These are phyloP conservation scores for Lycium ferocissimum DNA, from an alignment of 257 asterid genomes.

Conservation along the genomic window DNA sequence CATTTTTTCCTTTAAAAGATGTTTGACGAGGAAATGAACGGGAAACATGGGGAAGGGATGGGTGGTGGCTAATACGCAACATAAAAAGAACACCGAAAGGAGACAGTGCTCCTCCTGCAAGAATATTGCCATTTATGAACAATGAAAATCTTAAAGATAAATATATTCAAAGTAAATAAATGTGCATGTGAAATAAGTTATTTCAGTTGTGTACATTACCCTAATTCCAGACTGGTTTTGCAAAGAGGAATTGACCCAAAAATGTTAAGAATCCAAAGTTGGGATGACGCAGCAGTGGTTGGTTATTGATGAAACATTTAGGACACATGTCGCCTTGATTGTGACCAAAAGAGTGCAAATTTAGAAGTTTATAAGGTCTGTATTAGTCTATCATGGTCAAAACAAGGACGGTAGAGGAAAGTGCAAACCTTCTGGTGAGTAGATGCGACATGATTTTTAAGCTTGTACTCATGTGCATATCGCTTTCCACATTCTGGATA, in stretches of 20 bases:
- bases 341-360: neutral
- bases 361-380: neutral
- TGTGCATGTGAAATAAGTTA: neutral
- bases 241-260: constrained; percentile 10
- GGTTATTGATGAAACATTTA: neutral
- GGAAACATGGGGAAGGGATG: neutral
- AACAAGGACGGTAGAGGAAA: constrained; percentile 27
- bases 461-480: constrained; percentile 97
- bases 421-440: constrained; percentile 83
- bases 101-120: neutral
- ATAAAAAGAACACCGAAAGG: neutral
- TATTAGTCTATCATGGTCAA: neutral
- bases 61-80: neutral
- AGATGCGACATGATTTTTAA: constrained; percentile 82
- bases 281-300: neutral
- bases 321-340: neutral
- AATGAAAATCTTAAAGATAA: neutral
- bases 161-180: neutral
- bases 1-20: neutral
- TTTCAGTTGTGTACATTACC: neutral
- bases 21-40: neutral
- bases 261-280: neutral
- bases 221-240: neutral
- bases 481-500: constrained; percentile 97
- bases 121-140: constrained; percentile 8